Evolutionary conservation across 2,329 filamentous ascomycete genomes (phyloP), one percentile per base, ranked within the genome.

Genomic region (Fusarium sulawesiense): DNA sequence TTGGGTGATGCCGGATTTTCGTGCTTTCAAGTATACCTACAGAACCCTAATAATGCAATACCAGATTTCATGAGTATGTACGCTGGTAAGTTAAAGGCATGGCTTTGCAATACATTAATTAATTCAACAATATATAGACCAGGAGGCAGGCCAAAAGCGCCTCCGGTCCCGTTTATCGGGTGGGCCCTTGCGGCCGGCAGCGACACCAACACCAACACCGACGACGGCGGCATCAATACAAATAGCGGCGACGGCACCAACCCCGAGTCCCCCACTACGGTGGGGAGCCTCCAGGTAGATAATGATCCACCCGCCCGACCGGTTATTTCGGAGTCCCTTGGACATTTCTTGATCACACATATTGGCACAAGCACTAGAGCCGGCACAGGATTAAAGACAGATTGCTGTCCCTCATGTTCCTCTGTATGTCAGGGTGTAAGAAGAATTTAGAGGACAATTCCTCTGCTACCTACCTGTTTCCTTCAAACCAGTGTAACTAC

Each of bases 371-470:
- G 12, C 30, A 32, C 30, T 14, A 2, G 7, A 6, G 30, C 2
- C 30, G 30, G 34, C 16, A n/a, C 16, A 34, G 32, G 8, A 37
- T 37, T 5, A 6, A 37, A 37, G 16, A n/a, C 16, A n/a, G n/a
- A 37, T 18, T 34, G 8, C 14, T 34, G 2, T 34, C 18, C 0
- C 9, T 11, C 4, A 10, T 37, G 9, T 11, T 5, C 1, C 34
- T n/a, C 34, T n/a, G 0, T 37, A 27, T 10, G 6, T 11, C 18
- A 37, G 0, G 5, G 10, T n/a, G 10, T n/a, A 18, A 37, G 6
- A 37, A n/a, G 18, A n/a, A 37, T 37, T 37, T 2, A 37, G 18
- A 37, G 18, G 34, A n/a, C 18, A n/a, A n/a, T 6, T 11, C 34
- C 9, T 11, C 6, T 37, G 10, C 4, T 37, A 7, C 34, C 34